These are phyloP conservation scores for baker's yeast (Saccharomyces cerevisiae) DNA, from an alignment of 805 yeast genomes.

Conservation along the genomic window DNA sequence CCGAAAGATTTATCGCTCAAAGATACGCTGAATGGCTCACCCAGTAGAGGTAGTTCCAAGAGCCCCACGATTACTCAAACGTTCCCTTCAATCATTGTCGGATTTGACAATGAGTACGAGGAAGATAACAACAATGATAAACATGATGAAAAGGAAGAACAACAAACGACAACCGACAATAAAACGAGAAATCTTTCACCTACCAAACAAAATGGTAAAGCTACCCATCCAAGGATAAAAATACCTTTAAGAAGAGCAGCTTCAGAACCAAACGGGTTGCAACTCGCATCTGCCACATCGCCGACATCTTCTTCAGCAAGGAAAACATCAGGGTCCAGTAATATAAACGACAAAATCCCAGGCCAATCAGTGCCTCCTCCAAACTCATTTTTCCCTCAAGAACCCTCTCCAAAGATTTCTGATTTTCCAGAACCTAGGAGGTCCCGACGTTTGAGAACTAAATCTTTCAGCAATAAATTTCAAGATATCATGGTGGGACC, in stretches of 20 bases:
- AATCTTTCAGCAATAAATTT: constrained; percentile 57
- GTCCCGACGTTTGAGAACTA: constrained; percentile 34
- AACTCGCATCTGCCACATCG: constrained; percentile 25
- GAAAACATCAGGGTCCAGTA: neutral
- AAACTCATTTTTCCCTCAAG: constrained; percentile 12
- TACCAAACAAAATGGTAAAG: neutral
- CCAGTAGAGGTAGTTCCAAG: constrained; percentile 3
- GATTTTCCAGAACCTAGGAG: constrained; percentile 23
- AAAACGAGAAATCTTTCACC: neutral
- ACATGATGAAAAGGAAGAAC: neutral
- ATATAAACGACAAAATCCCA: neutral
- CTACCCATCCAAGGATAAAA: constrained; percentile 5
- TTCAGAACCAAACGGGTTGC: constrained; percentile 67
- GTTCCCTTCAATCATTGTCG: constrained; percentile 22
- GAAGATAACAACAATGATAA: neutral
- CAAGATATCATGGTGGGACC: constrained; percentile 78
- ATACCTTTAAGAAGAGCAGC: constrained; percentile 62
- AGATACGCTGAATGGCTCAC: neutral
- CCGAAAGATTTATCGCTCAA: neutral
- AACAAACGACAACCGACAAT: neutral
- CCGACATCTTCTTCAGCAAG: constrained; percentile 7
- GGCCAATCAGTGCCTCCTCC: constrained; percentile 1
- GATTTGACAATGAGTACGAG: constrained; percentile 10
- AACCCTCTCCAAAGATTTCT: constrained; percentile 13
- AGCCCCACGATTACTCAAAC: constrained; percentile 11